These are phyloP conservation scores for Globisporangium takayamanum DNA, from an alignment of 352 stramenopile species.

Conservation along the genomic window DNA sequence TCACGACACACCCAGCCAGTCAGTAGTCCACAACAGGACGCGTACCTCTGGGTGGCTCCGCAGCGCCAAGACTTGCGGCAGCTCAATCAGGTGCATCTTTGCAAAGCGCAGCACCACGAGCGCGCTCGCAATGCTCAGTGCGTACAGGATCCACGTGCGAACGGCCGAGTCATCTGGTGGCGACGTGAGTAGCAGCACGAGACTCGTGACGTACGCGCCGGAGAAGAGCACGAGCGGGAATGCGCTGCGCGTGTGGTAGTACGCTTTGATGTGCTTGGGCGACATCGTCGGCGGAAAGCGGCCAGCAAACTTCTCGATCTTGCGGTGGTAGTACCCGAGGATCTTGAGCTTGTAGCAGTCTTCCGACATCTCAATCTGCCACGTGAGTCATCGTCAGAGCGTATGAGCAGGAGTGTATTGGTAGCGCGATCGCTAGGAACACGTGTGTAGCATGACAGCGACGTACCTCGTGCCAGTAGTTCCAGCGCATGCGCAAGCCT, in stretches of 20 bases:
- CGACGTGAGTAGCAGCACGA: constrained; percentile 34
- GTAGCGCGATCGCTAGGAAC: background rate
- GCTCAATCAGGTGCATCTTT: constrained; percentile 67
- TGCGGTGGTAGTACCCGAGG: constrained; percentile 78
- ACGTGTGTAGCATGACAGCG: too few species aligned
- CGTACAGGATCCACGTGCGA: constrained; percentile 49
- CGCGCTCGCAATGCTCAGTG: constrained; percentile 46
- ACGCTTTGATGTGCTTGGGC: constrained; percentile 33
- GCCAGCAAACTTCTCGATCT: constrained; percentile 69
- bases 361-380: constrained; percentile 61
- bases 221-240: constrained; percentile 44
- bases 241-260: constrained; percentile 43
- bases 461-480: constrained; percentile 65
- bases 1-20: background rate
- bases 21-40: background rate
- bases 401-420: background rate
- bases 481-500: constrained; percentile 55
- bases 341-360: constrained; percentile 76
- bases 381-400: background rate
- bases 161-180: constrained; percentile 26
- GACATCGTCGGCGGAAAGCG: constrained; percentile 44
- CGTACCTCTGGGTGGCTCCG: constrained; percentile 57
- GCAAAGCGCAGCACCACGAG: constrained; percentile 61
- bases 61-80: constrained; percentile 60
- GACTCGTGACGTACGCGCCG: constrained; percentile 27